A percentile compares a stretch with the other conserved stretches of the same genome.
Conservation (phyloP, 352 stramenopile genomes). For the Globisporangium heterothallicum region DNA sequence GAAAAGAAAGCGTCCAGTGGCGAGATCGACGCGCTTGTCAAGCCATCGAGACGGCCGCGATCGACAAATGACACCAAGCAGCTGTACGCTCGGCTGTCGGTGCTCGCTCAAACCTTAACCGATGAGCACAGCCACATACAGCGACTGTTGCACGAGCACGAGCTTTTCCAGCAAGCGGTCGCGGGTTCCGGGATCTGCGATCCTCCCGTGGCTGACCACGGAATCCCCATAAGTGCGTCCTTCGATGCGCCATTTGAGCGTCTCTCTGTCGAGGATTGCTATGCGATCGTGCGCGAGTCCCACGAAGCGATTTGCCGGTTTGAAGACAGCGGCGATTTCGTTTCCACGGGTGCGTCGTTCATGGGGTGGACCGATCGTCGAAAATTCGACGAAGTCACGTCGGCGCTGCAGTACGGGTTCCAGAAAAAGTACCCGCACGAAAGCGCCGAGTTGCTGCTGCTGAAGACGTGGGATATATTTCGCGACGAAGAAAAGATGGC, state of each 20-base stretch:
- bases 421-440: constrained; percentile 32
- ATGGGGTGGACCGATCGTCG: constrained; percentile 57
- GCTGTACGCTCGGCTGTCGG: constrained; percentile 27
- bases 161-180: constrained; percentile 27
- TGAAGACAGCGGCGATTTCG: constrained; percentile 26
- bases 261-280: constrained; percentile 24
- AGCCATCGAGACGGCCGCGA: constrained; percentile 8
- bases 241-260: constrained; percentile 20
- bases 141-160: constrained; percentile 25
- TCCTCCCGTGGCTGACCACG: constrained; percentile 6
- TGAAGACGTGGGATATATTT: constrained; percentile 41
- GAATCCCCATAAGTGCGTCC: constrained; percentile 31
- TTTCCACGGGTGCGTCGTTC: constrained; percentile 35
- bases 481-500: constrained; percentile 34
- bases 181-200: neutral
- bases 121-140: constrained; percentile 36
- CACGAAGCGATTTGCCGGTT: constrained; percentile 46
- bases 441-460: constrained; percentile 26
- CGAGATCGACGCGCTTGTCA: constrained; percentile 7
- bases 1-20: constrained; percentile 16
- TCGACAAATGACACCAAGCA: constrained; percentile 5
- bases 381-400: constrained; percentile 24
- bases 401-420: constrained; percentile 40
- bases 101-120: constrained; percentile 29
- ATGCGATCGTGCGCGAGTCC: constrained; percentile 51